phyloP scores from a whole-genome alignment of 345 rosid genomes.

The Bruguiera sexangula region DNA sequence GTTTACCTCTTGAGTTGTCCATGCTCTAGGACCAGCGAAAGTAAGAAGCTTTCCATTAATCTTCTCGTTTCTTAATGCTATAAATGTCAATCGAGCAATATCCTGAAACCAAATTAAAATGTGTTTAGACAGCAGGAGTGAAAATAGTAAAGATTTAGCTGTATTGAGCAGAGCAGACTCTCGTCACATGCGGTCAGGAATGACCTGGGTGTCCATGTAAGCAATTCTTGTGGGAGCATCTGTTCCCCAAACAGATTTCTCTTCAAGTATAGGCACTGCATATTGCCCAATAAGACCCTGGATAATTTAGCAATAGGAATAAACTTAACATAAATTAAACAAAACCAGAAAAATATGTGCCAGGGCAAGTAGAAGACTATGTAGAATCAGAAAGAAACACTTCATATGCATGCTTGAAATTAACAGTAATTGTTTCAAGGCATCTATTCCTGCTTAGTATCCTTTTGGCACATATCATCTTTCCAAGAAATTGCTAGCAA shows the following conservation, averaged over 20 bases:
- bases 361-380: slow-evolving; percentile 4
- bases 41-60: slow-evolving; percentile 73
- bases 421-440: background rate
- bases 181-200: slow-evolving; percentile 1
- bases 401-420: too few species aligned
- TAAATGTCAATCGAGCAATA: slow-evolving; percentile 79
- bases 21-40: slow-evolving; percentile 94
- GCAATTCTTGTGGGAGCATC: slow-evolving; percentile 97
- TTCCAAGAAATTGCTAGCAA: background rate
- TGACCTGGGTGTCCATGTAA: slow-evolving; percentile 97
- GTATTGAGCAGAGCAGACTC: background rate
- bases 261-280: slow-evolving; percentile 93
- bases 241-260: slow-evolving; percentile 98
- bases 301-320: slow-evolving; percentile 9
- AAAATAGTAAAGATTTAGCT: background rate
- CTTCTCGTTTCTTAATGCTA: slow-evolving; percentile 80
- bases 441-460: background rate
- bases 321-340: background rate
- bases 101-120: slow-evolving; percentile 45
- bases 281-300: slow-evolving; percentile 96
- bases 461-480: background rate
- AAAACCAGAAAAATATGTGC: background rate
- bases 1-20: slow-evolving; percentile 95
- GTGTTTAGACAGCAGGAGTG: slow-evolving; percentile 1
- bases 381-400: slow-evolving; percentile 3